Evolutionary conservation across 139 green algal species (phyloP), one percentile per base, ranked within the genome.

Genomic region (Auxenochlorella pyrenoidosa): DNA sequence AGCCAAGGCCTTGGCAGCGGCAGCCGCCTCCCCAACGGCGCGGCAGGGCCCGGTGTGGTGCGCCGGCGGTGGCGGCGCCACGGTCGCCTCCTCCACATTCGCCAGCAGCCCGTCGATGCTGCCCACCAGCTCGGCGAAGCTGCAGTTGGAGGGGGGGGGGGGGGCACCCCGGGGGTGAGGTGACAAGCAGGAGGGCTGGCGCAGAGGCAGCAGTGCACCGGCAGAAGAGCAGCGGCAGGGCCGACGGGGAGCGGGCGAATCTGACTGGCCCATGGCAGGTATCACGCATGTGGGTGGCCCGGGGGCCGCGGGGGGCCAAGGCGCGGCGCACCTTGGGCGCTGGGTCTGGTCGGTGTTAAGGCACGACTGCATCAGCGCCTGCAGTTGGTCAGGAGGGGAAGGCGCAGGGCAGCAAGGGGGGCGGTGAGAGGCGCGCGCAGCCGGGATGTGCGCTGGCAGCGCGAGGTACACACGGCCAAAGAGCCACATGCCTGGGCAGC

Each of bases 261-360:
- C n/a, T n/a, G n/a, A n/a, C n/a, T n/a, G n/a, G n/a, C n/a, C n/a
- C n/a, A n/a, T n/a, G n/a, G n/a, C n/a, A n/a, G n/a, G n/a, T n/a
- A n/a, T n/a, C n/a, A n/a, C n/a, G n/a, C n/a, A n/a, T n/a, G n/a
- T n/a, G n/a, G n/a, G n/a, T n/a, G n/a, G n/a, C n/a, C n/a, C n/a
- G n/a, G n/a, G n/a, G n/a, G n/a, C n/a, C n/a, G n/a, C n/a, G n/a
- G n/a, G n/a, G n/a, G n/a, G n/a, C n/a, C n/a, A n/a, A n/a, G n/a
- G n/a, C n/a, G n/a, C n/a, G n/a, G n/a, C n/a, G 32, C 80, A 85
- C 80, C 63, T 85, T 60, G 80, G 80, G 30, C 80, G 59, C 60
- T 60, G 28, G 60, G 59, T 76, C 63, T 77, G 63, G 80, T 85
- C 80, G 40, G 28, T 16, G 36, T 76, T 22, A 0, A 85, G 80